phyloP scores from a whole-genome alignment of 768 basidiomycete genomes.

The Cyathus striatus region DNA sequence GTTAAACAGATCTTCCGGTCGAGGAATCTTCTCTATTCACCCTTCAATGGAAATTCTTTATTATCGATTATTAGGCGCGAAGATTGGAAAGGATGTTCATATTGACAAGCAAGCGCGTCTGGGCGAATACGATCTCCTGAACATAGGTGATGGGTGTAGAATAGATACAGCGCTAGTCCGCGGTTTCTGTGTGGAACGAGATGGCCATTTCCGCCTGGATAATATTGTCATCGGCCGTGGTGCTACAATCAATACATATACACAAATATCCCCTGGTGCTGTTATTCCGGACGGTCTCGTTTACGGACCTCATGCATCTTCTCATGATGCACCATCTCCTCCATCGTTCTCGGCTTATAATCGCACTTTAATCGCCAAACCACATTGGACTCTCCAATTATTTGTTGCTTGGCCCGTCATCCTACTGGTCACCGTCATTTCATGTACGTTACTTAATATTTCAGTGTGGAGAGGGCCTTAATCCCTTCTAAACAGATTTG shows the following conservation, averaged over 20 bases:
- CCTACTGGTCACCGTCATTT: slow-evolving; percentile 21
- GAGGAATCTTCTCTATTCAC: slow-evolving; percentile 35
- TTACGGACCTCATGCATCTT: slow-evolving; percentile 43
- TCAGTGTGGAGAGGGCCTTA: neutral
- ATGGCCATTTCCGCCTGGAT: slow-evolving; percentile 37
- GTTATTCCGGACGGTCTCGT: slow-evolving; percentile 27
- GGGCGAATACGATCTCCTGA: slow-evolving; percentile 40
- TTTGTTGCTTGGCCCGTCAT: slow-evolving; percentile 38
- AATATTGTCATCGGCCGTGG: slow-evolving; percentile 29
- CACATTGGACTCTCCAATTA: slow-evolving; percentile 22
- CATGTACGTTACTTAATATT: slow-evolving; percentile 18
- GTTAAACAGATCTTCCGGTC: slow-evolving; percentile 25
- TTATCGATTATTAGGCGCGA: slow-evolving; percentile 40
- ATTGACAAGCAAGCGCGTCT: slow-evolving; percentile 34
- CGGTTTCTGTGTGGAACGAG: slow-evolving; percentile 40
- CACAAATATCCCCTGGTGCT: slow-evolving; percentile 37
- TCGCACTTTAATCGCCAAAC: slow-evolving; percentile 26
- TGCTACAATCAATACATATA: slow-evolving; percentile 37
- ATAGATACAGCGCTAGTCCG: slow-evolving; percentile 34
- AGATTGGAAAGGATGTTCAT: slow-evolving; percentile 32
- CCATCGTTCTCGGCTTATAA: slow-evolving; percentile 32
- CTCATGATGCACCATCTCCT: slow-evolving; percentile 31
- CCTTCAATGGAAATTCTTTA: slow-evolving; percentile 32
- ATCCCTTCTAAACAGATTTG: slow-evolving; percentile 21
- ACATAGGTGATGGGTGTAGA: slow-evolving; percentile 36